A percentile compares a stretch with the other conserved stretches of the same genome.
Conservation (phyloP, 2,329 filamentous ascomycete genomes). For the Fusarium sp. region DNA sequence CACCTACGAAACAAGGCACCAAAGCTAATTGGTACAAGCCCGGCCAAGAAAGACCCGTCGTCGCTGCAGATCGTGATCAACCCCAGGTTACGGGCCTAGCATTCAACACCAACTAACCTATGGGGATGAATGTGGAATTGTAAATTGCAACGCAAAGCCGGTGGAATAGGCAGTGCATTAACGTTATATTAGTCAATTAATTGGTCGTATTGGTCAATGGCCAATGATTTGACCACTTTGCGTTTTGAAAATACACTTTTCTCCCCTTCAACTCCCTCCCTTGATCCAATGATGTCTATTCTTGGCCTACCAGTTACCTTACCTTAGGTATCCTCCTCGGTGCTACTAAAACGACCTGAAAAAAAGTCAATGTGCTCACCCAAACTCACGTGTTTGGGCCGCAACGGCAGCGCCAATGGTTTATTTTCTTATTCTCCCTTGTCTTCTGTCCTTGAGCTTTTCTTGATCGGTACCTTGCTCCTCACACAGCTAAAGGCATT, state of each 20-base stretch:
- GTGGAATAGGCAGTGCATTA: neutral
- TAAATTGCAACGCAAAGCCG: neutral
- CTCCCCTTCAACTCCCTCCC: neutral
- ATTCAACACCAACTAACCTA: constrained; percentile 23
- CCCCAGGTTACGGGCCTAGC: constrained; percentile 13
- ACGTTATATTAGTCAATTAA: neutral
- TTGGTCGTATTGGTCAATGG: neutral
- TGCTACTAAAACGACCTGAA: constrained; percentile 12
- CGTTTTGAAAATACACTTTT: neutral
- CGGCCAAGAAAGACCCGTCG: constrained; percentile 3
- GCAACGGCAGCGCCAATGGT: constrained; percentile 27
- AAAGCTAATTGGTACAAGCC: constrained; percentile 31
- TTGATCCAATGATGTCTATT: constrained; percentile 21
- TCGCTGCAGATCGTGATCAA: constrained; percentile 36
- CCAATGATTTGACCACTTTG: neutral
- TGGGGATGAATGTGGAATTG: neutral
- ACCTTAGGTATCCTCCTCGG: constrained; percentile 2
- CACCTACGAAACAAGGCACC: constrained; percentile 29
- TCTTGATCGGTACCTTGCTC: neutral
- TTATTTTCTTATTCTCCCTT: constrained; percentile 19
- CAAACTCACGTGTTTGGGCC: constrained; percentile 35
- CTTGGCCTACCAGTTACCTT: constrained; percentile 8
- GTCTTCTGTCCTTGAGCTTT: neutral
- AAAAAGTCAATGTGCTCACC: constrained; percentile 18
- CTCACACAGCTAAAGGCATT: constrained; percentile 2